A percentile compares a stretch with the other conserved stretches of the same genome.
These are phyloP conservation scores for Colletotrichum spaethianum DNA, from an alignment of 2,329 filamentous ascomycete species.

Conservation along the genomic window DNA sequence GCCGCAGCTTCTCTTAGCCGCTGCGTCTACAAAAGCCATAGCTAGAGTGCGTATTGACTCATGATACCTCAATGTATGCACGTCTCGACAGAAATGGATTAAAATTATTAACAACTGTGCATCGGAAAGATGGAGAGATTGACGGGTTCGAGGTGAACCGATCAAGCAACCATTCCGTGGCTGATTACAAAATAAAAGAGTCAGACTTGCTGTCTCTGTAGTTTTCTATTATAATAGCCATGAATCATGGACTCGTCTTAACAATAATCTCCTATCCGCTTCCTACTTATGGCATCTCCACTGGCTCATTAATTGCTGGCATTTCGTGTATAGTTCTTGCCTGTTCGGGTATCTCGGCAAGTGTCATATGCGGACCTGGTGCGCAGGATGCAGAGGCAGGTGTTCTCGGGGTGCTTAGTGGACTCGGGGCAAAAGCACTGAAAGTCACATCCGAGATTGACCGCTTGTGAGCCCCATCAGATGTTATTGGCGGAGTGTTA, in stretches of 20 bases:
- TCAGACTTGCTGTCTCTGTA: neutral
- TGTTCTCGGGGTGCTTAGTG: constrained; percentile 20
- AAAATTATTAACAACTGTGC: too few relatives aligned
- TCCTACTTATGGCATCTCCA: constrained; percentile 4
- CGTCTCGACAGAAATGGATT: too few relatives aligned
- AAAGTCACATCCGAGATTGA: constrained; percentile 5
- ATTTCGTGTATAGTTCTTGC: constrained; percentile 29
- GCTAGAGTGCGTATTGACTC: too few relatives aligned
- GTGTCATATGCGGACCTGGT: neutral
- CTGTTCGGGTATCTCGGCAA: constrained; percentile 9
- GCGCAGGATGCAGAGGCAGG: constrained; percentile 5
- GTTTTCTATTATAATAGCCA: neutral
- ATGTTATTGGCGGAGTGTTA: neutral
- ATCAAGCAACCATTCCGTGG: neutral
- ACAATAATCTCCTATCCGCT: too few relatives aligned
- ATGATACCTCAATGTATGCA: too few relatives aligned
- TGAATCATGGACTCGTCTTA: neutral
- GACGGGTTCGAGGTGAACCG: neutral
- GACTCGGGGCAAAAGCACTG: neutral
- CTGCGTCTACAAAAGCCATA: too few relatives aligned
- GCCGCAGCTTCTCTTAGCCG: too few relatives aligned
- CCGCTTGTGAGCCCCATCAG: neutral
- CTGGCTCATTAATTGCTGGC: constrained; percentile 29
- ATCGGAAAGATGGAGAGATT: too few relatives aligned
- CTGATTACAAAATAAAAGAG: neutral